Base-by-base conservation (phyloP, 176 grass and related monocot species). In the Saccharum spontaneum region DNA sequence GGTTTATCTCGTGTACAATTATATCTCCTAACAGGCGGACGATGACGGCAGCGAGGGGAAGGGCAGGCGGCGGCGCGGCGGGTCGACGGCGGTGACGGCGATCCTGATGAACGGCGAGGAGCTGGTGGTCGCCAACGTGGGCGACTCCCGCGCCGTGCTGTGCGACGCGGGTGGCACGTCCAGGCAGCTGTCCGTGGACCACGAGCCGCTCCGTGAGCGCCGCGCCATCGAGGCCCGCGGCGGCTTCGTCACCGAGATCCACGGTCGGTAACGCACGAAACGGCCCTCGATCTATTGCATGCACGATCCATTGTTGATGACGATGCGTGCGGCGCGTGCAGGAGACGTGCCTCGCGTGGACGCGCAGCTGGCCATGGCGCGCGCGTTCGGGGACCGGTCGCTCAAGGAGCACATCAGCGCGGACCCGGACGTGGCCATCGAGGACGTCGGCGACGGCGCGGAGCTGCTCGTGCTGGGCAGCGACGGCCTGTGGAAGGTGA, bases 371-470 rank as follows among this genome's bases (percentile, higher is more conserved):
- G 90, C 93, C 10, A 92, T 89, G 83, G 84, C 90, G 43, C 89
- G 88, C 9, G 60, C 94, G 67, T 89, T 96, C 62, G 89, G 86
- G 3, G 93, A 95, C 77, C 54, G 69, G 72, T 5, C 18, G 22
- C 10, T 96, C 71, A 93, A 91, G 91, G 83, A 96, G 43, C 94
- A 93, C 67, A 89, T 91, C 73, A 96, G 84, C 86, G 63, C 84
- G 36, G 91, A 91, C 45, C 91, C 86, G 22, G 84, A 93, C 62
- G 80, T 93, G 43, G 65, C 74, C 26, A 81, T 89, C 28, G 86
- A 93, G 78, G 77, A 89, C 50, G 59, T 88, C 48, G 84, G 86
- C 62, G 86, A 43, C 0, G 89, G 75, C 73, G 75, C 79, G 0
- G 84, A 91, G 81, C 82, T 96, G 78, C 69, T 89, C 36, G 84